These are phyloP conservation scores for Penstemon eatonii DNA, from an alignment of 257 asterid species.

Conservation along the genomic window DNA sequence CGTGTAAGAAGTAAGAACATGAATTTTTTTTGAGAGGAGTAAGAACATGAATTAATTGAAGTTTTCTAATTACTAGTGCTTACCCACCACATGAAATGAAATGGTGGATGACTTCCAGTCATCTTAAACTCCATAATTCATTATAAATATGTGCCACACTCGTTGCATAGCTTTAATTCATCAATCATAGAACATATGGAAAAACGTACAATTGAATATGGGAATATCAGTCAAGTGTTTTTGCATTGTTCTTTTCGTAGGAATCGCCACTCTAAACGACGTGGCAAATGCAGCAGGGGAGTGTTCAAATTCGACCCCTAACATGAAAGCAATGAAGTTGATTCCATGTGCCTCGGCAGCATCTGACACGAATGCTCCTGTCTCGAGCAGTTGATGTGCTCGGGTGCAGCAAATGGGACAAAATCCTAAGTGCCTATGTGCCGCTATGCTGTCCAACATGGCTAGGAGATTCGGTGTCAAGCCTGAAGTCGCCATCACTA, in stretches of 20 bases:
- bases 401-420: constrained; percentile 53
- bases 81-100: constrained; percentile 30
- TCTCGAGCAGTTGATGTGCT: constrained; percentile 51
- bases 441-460: constrained; percentile 63
- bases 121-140: constrained; percentile 17
- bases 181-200: neutral
- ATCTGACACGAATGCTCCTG: constrained; percentile 40
- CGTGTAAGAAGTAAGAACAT: no score
- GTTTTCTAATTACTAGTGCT: constrained; percentile 30
- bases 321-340: constrained; percentile 63
- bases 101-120: constrained; percentile 37
- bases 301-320: constrained; percentile 58
- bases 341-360: constrained; percentile 68
- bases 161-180: neutral
- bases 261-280: constrained; percentile 11
- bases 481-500: constrained; percentile 56
- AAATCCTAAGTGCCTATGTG: constrained; percentile 68
- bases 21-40: no score
- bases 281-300: constrained; percentile 53
- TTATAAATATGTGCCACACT: constrained; percentile 29
- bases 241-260: constrained; percentile 30
- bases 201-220: constrained; percentile 4
- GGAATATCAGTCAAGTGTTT: constrained; percentile 31
- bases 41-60: no score
- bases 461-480: constrained; percentile 61